Evolutionary conservation across 371 early-diverging fungal species (phyloP), one percentile per base, ranked within the genome.

Genomic region (Caulochytrium protostelioides): DNA sequence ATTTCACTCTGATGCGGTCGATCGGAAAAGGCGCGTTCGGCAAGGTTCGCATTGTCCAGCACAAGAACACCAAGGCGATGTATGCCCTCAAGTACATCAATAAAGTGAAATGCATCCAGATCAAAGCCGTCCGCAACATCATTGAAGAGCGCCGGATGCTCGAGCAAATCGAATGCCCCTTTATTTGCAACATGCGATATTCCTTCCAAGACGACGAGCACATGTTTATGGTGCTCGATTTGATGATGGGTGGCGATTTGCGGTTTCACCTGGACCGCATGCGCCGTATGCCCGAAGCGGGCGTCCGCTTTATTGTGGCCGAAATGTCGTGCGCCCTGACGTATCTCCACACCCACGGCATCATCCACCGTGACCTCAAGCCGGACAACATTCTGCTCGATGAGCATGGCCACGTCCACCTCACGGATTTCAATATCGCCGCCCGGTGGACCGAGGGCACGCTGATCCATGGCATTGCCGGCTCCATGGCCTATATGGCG

Each of bases 341-440:
- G 35, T 74, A 83, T 41, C 49, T 84, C 5, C 86, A 84, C 44
- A 23, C 46, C n/a, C 39, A 62, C 18, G 47, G 54, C 12, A 69
- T 76, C 35, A 59, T 71, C 30, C 76, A 74, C 37, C 49, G 70
- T 30, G 90, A 91, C 55, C 39, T 84, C 24, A 85, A 85, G 47
- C 91, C 91, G 0, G 91, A 89, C 47, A 89, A 91, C 55, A 71
- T 91, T 3, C 50, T 95, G 16, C 49, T 94, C 37, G 84, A 84
- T 39, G 73, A 67, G 41, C 55, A 65, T 22, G 90, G 89, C 15
- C 84, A 86, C 42, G 76, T 74, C 0, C 80, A 82, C 37, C 46
- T 90, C 34, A 79, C 85, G 0, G 90, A 90, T 52, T 90, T 90
- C 46, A 55, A 59, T 32, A 51, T 45, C 14, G 83, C 83, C 6